A percentile compares a stretch with the other conserved stretches of the same genome.
Conservation (phyloP, 306 rosid species). For the Mimosa pudica region DNA sequence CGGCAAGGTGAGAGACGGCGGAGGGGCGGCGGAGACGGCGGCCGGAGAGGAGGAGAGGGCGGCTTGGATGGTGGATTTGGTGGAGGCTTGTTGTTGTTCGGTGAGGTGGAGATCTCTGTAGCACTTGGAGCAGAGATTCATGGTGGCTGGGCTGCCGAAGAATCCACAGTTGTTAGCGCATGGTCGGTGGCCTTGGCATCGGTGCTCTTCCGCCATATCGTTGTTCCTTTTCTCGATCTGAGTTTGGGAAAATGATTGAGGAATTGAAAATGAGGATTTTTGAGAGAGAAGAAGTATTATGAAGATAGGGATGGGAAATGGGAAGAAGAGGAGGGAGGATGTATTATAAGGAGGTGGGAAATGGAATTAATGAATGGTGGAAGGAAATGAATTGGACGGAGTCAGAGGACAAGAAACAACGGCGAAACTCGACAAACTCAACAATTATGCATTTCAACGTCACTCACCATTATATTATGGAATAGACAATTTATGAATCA, state of each 20-base stretch:
- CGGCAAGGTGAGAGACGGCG: constrained; percentile 24
- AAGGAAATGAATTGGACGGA: constrained; percentile 5
- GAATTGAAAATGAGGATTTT: not conserved
- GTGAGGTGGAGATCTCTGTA: constrained; percentile 61
- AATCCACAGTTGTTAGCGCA: constrained; percentile 95
- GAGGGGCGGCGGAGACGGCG: constrained; percentile 36
- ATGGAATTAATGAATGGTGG: constrained; percentile 1
- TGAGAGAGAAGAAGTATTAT: not conserved
- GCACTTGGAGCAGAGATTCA: constrained; percentile 94
- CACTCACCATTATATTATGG: no score
- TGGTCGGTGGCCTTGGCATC: constrained; percentile 83
- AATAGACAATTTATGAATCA: not conserved
- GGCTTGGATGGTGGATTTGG: constrained; percentile 75
- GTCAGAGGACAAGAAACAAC: constrained; percentile 43
- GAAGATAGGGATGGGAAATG: constrained; percentile 15
- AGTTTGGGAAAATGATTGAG: not conserved
- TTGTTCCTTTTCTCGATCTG: constrained; percentile 22
- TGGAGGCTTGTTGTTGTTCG: constrained; percentile 72
- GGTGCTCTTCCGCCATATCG: constrained; percentile 88
- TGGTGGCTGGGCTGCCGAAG: constrained; percentile 86
- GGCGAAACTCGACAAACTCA: constrained; percentile 59
- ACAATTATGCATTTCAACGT: constrained; percentile 29
- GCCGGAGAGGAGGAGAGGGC: constrained; percentile 53
- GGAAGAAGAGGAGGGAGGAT: constrained; percentile 36
- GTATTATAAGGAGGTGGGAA: constrained; percentile 37